Percentiles rank a stretch among this genome's conserved stretches.
Conservation (phyloP, 305 asterid genomes). For the Fraxinus sp. region DNA sequence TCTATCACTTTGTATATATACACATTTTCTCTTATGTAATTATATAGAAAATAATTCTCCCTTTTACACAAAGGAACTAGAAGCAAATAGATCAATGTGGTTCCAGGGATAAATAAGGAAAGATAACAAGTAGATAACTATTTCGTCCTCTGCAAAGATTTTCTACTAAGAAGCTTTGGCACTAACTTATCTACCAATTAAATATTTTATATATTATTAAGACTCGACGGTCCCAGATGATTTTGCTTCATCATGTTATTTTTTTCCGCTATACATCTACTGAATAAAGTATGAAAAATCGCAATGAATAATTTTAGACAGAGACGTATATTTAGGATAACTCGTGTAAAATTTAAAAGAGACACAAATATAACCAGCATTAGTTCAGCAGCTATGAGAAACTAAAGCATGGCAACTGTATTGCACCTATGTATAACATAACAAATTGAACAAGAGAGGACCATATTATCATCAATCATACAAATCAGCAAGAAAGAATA, state of each 20-base stretch:
- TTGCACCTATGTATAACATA: neutral
- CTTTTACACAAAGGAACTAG: conserved; percentile 6
- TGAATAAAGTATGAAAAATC: neutral
- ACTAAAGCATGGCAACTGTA: neutral
- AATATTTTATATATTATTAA: no score
- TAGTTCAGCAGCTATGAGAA: neutral
- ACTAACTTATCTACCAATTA: no score
- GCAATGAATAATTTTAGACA: no score
- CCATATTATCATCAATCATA: no score
- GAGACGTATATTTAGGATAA: neutral
- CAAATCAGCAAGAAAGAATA: neutral
- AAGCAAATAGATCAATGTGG: conserved; percentile 1
- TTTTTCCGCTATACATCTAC: no score
- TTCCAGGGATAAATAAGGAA: neutral
- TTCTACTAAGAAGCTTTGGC: no score
- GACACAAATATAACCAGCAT: neutral
- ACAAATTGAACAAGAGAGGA: neutral
- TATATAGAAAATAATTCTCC: no score
- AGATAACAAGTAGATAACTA: neutral
- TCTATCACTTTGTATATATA: no score
- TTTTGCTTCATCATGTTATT: neutral
- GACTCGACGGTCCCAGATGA: no score
- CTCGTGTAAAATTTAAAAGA: neutral
- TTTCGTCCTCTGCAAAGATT: neutral
- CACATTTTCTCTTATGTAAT: no score